Evolutionary conservation across 2,329 filamentous ascomycete species (phyloP).

Genomic region (Nakataea oryzae): DNA sequence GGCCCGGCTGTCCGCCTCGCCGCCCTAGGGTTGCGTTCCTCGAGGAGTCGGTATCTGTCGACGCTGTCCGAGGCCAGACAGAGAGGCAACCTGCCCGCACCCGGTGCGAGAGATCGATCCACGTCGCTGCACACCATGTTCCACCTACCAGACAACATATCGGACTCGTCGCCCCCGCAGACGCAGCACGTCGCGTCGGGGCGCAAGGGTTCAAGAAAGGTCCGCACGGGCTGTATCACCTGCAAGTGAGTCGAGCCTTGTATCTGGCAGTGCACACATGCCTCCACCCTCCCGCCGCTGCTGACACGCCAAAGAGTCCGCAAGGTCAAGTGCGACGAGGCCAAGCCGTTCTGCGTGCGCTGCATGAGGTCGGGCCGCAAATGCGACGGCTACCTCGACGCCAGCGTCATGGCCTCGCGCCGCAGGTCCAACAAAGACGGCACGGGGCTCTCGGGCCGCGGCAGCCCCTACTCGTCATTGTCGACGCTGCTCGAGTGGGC

Average conservation of each 20-base stretch:
- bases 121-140: not conserved
- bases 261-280: not conserved
- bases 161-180: not conserved
- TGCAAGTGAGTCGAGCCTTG: constrained; percentile 35
- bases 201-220: constrained; percentile 31
- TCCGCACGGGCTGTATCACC: constrained; percentile 40
- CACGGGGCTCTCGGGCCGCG: constrained; percentile 3
- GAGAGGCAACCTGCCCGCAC: not conserved
- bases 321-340: constrained; percentile 47
- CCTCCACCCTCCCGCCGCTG: not conserved
- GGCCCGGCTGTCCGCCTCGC: not conserved
- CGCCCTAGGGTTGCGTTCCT: not conserved
- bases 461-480: constrained; percentile 5
- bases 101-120: not conserved
- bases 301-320: constrained; percentile 28
- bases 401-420: constrained; percentile 13
- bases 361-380: constrained; percentile 44
- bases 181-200: constrained; percentile 1
- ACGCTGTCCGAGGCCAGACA: not conserved
- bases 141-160: not conserved
- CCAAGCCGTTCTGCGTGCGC: constrained; percentile 38
- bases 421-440: constrained; percentile 7
- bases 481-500: constrained; percentile 16
- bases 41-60: not conserved
- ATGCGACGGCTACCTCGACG: constrained; percentile 41